Evolutionary conservation across 139 green algal species (phyloP).

Genomic region (Yamagishiella unicocca): DNA sequence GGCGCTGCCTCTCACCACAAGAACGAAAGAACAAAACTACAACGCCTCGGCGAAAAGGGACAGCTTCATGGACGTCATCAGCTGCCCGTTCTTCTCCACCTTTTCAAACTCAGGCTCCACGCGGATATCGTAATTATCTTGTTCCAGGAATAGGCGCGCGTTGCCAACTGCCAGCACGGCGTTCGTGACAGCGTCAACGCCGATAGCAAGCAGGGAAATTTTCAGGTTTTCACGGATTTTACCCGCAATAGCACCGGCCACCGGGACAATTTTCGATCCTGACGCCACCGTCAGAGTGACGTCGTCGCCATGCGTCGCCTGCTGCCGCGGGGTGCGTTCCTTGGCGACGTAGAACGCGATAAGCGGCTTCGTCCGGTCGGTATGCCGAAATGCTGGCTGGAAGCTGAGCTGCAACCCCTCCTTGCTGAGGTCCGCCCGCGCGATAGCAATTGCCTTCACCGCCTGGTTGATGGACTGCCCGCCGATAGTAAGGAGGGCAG

Average conservation of each 20-base stretch:
- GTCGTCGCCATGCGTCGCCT: constrained; percentile 18
- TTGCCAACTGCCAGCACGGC: constrained; percentile 72
- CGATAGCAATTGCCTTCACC: constrained; percentile 67
- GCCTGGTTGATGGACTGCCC: constrained; percentile 66
- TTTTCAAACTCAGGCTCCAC: constrained; percentile 59
- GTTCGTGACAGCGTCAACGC: constrained; percentile 73
- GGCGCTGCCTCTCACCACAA: no score
- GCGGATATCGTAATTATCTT: constrained; percentile 66
- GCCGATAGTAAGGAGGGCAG: constrained; percentile 72
- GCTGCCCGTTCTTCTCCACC: constrained; percentile 49
- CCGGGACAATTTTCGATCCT: constrained; percentile 31
- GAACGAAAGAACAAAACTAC: no score
- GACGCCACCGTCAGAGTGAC: constrained; percentile 37
- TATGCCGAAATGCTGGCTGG: constrained; percentile 77
- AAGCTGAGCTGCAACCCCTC: constrained; percentile 66
- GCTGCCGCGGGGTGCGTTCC: constrained; percentile 16
- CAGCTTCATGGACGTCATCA: constrained; percentile 34
- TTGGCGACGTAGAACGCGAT: constrained; percentile 75
- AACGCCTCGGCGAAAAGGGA: constrained; percentile 37
- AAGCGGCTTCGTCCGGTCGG: constrained; percentile 62
- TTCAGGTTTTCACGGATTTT: constrained; percentile 47
- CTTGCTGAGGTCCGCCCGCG: constrained; percentile 48
- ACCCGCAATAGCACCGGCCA: constrained; percentile 56
- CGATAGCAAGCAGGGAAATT: constrained; percentile 55
- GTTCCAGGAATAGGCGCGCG: constrained; percentile 71